Conservation (phyloP, 116 monocot genomes). For the Dioscorea cayenensis region DNA sequence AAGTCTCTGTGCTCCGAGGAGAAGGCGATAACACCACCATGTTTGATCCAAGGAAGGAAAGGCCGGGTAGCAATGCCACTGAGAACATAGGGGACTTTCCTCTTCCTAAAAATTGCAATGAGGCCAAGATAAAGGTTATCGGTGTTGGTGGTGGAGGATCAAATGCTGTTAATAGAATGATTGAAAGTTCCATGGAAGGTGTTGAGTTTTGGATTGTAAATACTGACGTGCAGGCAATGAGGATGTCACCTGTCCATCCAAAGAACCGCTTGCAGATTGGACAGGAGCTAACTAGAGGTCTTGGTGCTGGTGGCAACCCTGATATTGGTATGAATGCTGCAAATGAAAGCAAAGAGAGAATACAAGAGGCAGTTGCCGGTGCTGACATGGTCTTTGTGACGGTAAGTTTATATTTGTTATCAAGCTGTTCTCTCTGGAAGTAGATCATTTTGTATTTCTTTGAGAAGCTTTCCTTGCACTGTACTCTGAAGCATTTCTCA, state of each 20-base stretch:
- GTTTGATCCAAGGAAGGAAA: constrained; percentile 32
- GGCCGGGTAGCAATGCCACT: background rate
- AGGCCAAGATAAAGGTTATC: constrained; percentile 80
- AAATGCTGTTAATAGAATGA: constrained; percentile 92
- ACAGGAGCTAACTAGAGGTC: constrained; percentile 66
- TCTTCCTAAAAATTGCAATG: constrained; percentile 30
- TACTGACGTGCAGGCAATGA: constrained; percentile 84
- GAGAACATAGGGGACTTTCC: constrained; percentile 24
- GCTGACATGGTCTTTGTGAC: constrained; percentile 94
- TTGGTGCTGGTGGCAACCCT: constrained; percentile 88
- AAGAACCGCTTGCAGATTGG: constrained; percentile 80
- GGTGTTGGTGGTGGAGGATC: constrained; percentile 93
- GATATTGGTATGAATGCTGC: constrained; percentile 91
- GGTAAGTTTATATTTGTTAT: constrained; percentile 23
- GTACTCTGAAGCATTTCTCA: background rate
- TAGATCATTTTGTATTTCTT: background rate
- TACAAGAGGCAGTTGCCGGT: constrained; percentile 60
- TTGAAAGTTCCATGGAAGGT: constrained; percentile 72
- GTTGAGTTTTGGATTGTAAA: constrained; percentile 97
- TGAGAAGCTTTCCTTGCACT: background rate
- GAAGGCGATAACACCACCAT: constrained; percentile 24
- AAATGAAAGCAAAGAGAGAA: constrained; percentile 66
- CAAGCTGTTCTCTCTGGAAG: background rate
- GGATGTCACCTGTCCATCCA: constrained; percentile 62
- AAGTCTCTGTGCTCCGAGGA: constrained; percentile 59